A percentile compares a stretch with the other conserved stretches of the same genome.
Evolutionary conservation across 768 basidiomycete genomes (phyloP).

Genomic region (Mycena albidolilacea): DNA sequence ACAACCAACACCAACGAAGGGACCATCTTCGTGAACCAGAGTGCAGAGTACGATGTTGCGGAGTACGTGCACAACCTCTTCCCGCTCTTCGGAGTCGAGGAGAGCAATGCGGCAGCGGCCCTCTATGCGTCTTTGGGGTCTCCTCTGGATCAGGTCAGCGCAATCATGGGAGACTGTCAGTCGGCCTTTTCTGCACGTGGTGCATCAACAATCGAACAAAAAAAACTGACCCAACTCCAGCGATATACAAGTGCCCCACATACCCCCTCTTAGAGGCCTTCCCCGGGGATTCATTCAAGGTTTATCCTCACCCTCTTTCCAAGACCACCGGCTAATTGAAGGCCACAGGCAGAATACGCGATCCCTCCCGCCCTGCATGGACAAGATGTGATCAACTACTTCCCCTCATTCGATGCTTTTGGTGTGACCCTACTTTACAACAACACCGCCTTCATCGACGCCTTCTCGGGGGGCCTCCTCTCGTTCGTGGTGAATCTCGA

Average conservation of each 20-base stretch:
- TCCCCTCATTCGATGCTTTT: background rate
- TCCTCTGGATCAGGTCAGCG: slow-evolving; percentile 39
- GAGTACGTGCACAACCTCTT: slow-evolving; percentile 42
- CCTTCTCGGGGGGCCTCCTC: slow-evolving; percentile 46
- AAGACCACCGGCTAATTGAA: background rate
- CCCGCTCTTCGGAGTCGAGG: slow-evolving; percentile 31
- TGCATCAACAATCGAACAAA: background rate
- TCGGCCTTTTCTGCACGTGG: background rate
- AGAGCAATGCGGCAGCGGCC: slow-evolving; percentile 17
- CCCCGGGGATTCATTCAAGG: slow-evolving; percentile 1
- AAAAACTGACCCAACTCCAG: background rate
- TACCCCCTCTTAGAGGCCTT: background rate
- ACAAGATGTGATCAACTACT: slow-evolving; percentile 8
- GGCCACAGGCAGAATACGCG: background rate
- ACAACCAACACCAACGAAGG: slow-evolving; percentile 47
- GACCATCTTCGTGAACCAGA: slow-evolving; percentile 38
- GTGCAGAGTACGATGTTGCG: slow-evolving; percentile 26
- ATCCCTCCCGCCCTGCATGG: slow-evolving; percentile 1
- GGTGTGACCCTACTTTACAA: background rate
- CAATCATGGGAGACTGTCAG: slow-evolving; percentile 45
- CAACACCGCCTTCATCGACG: slow-evolving; percentile 43
- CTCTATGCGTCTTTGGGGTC: slow-evolving; percentile 39
- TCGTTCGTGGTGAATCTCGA: slow-evolving; percentile 39
- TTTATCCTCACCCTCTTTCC: background rate
- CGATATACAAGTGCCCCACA: slow-evolving; percentile 2